These are phyloP conservation scores for Pyrus hybrid DNA, from an alignment of 331 rosid species.

Conservation along the genomic window DNA sequence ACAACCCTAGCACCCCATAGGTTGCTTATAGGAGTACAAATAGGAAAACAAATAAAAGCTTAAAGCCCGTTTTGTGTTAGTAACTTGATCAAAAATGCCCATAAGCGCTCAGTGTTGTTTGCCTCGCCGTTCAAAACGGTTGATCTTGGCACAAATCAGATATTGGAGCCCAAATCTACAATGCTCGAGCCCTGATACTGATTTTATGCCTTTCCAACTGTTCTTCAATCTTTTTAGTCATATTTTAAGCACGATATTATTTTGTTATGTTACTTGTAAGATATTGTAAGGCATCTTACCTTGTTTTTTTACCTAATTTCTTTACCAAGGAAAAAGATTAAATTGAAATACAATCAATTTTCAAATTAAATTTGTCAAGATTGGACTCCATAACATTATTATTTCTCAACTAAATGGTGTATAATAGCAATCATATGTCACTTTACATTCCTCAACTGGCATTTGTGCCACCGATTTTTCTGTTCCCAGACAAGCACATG, in stretches of 20 bases:
- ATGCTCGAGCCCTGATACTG: neutral
- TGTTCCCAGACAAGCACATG: neutral
- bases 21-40: too few species aligned
- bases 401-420: neutral
- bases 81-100: too few species aligned
- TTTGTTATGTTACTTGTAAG: neutral
- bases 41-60: neutral
- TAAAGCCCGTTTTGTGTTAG: too few species aligned
- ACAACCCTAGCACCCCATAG: too few species aligned
- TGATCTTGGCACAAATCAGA: rapidly evolving
- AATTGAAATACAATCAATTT: too few species aligned
- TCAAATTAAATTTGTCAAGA: too few species aligned
- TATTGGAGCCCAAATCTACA: neutral
- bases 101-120: too few species aligned
- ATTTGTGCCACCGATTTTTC: neutral
- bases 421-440: too few species aligned
- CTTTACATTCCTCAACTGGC: neutral
- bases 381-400: neutral
- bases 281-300: neutral
- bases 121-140: too few species aligned
- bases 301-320: too few species aligned
- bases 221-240: neutral
- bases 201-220: neutral
- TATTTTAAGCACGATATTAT: too few species aligned
- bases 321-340: too few species aligned